These are phyloP conservation scores for Lentinus brumalis DNA, from an alignment of 768 basidiomycete species.

Conservation along the genomic window DNA sequence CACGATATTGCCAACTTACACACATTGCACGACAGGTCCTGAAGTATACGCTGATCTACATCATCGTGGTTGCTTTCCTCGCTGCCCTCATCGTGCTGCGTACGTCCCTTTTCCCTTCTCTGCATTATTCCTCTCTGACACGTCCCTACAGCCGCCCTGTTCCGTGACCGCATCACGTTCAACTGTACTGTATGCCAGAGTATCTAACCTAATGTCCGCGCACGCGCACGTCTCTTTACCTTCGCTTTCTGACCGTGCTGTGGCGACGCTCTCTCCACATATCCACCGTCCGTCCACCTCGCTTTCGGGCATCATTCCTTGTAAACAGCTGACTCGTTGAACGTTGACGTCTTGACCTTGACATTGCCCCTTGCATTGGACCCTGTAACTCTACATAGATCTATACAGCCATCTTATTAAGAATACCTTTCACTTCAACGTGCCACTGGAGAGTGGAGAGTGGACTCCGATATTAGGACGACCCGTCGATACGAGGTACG, in stretches of 20 bases:
- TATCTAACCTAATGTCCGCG: constrained; percentile 54
- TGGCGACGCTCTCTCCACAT: neutral
- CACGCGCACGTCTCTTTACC: constrained; percentile 1
- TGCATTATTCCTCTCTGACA: constrained; percentile 18
- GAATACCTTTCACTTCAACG: neutral
- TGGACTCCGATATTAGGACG: neutral
- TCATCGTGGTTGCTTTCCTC: constrained; percentile 71
- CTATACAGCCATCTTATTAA: constrained; percentile 22
- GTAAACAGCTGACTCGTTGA: constrained; percentile 15
- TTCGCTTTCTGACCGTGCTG: constrained; percentile 17
- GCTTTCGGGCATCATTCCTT: constrained; percentile 19
- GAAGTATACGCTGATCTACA: constrained; percentile 85
- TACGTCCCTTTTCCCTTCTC: constrained; percentile 44
- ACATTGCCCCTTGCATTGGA: constrained; percentile 16
- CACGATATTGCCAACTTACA: neutral
- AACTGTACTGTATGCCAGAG: constrained; percentile 83
- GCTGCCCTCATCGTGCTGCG: constrained; percentile 83
- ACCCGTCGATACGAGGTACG: too few relatives aligned
- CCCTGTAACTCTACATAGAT: constrained; percentile 21
- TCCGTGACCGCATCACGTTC: constrained; percentile 78
- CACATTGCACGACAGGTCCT: constrained; percentile 51
- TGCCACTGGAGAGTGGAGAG: neutral
- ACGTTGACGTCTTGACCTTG: neutral
- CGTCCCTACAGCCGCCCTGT: constrained; percentile 61
- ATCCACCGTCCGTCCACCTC: neutral